Conservation (phyloP, 83 land plant genomes). For the Larix sibirica region DNA sequence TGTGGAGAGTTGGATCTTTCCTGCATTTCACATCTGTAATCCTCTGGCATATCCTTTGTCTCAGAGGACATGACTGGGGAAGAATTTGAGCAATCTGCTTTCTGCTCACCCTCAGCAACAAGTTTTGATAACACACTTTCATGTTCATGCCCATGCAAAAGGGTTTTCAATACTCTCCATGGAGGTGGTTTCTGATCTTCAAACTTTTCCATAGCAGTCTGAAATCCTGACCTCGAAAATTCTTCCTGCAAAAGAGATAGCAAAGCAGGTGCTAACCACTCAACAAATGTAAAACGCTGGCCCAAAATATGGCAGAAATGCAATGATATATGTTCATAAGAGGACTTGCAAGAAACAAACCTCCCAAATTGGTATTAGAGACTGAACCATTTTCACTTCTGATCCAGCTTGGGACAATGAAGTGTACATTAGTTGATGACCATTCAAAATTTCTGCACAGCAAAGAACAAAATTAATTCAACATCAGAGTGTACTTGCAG, state of each 20-base stretch:
- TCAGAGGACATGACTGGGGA: neutral
- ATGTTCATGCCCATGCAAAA: constrained; percentile 34
- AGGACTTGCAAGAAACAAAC: constrained; percentile 34
- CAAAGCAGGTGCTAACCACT: constrained; percentile 10
- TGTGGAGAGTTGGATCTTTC: neutral
- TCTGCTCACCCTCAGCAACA: constrained; percentile 8
- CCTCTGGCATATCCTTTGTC: neutral
- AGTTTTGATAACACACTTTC: constrained; percentile 25
- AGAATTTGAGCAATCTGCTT: neutral
- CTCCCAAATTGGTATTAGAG: constrained; percentile 96
- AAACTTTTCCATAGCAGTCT: constrained; percentile 24
- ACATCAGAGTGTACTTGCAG: neutral
- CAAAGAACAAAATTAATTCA: neutral
- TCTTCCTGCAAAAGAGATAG: constrained; percentile 49
- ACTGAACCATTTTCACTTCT: constrained; percentile 91
- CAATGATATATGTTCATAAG: neutral
- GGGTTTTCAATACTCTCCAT: constrained; percentile 40
- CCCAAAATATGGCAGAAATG: neutral
- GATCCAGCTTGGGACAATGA: constrained; percentile 71
- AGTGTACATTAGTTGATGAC: constrained; percentile 58
- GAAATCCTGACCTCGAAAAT: constrained; percentile 58
- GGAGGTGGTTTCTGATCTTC: constrained; percentile 50
- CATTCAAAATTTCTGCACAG: constrained; percentile 80
- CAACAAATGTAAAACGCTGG: neutral
- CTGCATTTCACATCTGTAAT: neutral